Conservation (phyloP, 1,284 basidiomycete species). For the Somion occarium region DNA sequence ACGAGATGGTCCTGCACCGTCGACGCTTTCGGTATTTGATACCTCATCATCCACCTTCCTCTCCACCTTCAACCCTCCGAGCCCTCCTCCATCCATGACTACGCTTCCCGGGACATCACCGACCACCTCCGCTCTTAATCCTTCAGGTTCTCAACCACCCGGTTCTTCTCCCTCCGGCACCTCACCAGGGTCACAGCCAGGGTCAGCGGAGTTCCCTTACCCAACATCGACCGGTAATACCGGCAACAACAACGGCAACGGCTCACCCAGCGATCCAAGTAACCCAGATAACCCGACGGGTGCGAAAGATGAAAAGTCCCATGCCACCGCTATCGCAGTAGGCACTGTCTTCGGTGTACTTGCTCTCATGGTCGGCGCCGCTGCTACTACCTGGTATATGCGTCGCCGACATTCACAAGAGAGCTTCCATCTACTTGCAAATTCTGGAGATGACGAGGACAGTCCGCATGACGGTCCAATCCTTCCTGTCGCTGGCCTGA, state of each 20-base stretch:
- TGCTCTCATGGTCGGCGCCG: constrained; percentile 39
- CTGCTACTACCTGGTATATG: constrained; percentile 41
- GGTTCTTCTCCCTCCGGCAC: background rate
- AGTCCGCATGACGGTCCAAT: constrained; percentile 24
- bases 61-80: constrained; percentile 37
- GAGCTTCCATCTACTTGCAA: constrained; percentile 39
- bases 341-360: constrained; percentile 53
- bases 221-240: constrained; percentile 8
- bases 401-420: constrained; percentile 27
- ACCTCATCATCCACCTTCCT: constrained; percentile 32
- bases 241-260: constrained; percentile 13
- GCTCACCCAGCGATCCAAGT: constrained; percentile 7
- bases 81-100: constrained; percentile 28
- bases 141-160: background rate
- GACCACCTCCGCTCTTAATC: constrained; percentile 11
- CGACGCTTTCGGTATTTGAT: constrained; percentile 52
- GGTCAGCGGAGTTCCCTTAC: constrained; percentile 7
- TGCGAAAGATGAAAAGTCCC: constrained; percentile 18
- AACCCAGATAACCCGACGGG: constrained; percentile 13
- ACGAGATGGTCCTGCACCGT: constrained; percentile 43
- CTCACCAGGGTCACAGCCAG: constrained; percentile 4
- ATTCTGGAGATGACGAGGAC: constrained; percentile 32
- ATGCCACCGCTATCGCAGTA: constrained; percentile 45
- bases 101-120: constrained; percentile 35
- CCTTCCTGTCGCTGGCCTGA: constrained; percentile 25